These are phyloP conservation scores for Viridothelium virens DNA, from an alignment of 495 filamentous ascomycete species.

Conservation along the genomic window DNA sequence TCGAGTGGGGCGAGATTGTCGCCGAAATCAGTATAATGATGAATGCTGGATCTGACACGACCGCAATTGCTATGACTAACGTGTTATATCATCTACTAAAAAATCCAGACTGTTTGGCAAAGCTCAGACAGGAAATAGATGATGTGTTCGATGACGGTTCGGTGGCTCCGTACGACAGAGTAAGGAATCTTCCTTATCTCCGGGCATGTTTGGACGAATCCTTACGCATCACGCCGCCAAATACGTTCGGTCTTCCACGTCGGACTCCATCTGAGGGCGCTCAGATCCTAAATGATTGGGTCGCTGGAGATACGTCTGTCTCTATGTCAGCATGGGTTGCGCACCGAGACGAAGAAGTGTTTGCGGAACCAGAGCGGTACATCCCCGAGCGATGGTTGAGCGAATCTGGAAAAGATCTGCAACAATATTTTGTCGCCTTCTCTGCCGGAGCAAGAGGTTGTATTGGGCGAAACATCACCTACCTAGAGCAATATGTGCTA, in stretches of 20 bases:
- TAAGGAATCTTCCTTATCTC: conserved; percentile 34
- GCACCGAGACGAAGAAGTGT: conserved; percentile 22
- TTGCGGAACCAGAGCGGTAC: conserved; percentile 25
- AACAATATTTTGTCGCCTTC: conserved; percentile 41
- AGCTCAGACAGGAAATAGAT: conserved; percentile 53
- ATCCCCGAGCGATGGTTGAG: conserved; percentile 30
- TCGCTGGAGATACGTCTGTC: conserved; percentile 27
- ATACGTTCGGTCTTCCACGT: conserved; percentile 24
- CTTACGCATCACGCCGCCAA: conserved; percentile 30
- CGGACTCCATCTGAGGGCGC: conserved; percentile 26
- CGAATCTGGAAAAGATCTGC: conserved; percentile 34
- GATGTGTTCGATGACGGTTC: conserved; percentile 27
- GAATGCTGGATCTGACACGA: conserved; percentile 51
- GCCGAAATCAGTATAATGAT: conserved; percentile 37
- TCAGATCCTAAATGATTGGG: conserved; percentile 24
- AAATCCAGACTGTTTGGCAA: conserved; percentile 43
- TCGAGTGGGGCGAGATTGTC: conserved; percentile 30
- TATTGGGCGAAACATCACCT: conserved; percentile 42
- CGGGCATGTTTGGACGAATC: conserved; percentile 39
- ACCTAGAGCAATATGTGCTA: conserved; percentile 37
- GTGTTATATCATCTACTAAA: conserved; percentile 50
- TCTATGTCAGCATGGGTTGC: conserved; percentile 23
- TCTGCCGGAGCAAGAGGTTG: conserved; percentile 37
- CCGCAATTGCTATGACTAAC: conserved; percentile 45
- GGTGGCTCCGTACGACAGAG: conserved; percentile 41